Conservation (phyloP, 164 flowering plant species). For the Vitis labrusca region DNA sequence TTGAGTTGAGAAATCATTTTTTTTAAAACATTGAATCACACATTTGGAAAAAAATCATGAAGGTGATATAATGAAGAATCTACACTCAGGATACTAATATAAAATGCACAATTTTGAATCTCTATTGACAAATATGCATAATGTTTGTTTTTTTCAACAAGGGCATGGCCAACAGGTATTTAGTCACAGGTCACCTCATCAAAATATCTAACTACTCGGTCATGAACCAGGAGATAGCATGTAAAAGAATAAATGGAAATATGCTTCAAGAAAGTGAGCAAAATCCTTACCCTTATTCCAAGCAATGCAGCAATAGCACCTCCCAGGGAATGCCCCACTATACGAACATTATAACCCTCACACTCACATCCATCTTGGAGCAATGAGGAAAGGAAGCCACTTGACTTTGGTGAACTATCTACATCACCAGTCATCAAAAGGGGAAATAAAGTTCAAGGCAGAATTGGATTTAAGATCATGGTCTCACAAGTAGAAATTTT, state of each 20-base stretch:
- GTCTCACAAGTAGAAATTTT: too few species aligned
- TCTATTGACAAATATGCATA: neutral
- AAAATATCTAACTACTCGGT: neutral
- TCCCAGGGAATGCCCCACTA: constrained; percentile 91
- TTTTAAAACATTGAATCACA: neutral
- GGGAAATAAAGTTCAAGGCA: neutral
- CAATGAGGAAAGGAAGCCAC: constrained; percentile 73
- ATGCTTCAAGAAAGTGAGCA: neutral
- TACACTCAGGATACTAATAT: neutral
- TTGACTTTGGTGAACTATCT: constrained; percentile 21
- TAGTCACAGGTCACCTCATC: neutral
- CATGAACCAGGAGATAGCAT: neutral
- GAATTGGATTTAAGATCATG: too few species aligned
- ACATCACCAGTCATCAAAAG: constrained; percentile 3
- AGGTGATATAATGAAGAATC: neutral
- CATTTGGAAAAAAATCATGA: too few species aligned
- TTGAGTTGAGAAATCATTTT: neutral
- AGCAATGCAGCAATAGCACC: constrained; percentile 78
- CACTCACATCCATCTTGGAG: constrained; percentile 80
- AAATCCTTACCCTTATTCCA: constrained; percentile 65
- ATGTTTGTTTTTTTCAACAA: too few species aligned
- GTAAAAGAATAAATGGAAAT: neutral
- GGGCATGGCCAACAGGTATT: neutral
- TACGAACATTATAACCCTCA: constrained; percentile 65
- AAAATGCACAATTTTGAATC: neutral